Evolutionary conservation across 1,139 yeast genomes (phyloP), one percentile per base, ranked within the genome.

Genomic region (Entelexis sorbosivorans): DNA sequence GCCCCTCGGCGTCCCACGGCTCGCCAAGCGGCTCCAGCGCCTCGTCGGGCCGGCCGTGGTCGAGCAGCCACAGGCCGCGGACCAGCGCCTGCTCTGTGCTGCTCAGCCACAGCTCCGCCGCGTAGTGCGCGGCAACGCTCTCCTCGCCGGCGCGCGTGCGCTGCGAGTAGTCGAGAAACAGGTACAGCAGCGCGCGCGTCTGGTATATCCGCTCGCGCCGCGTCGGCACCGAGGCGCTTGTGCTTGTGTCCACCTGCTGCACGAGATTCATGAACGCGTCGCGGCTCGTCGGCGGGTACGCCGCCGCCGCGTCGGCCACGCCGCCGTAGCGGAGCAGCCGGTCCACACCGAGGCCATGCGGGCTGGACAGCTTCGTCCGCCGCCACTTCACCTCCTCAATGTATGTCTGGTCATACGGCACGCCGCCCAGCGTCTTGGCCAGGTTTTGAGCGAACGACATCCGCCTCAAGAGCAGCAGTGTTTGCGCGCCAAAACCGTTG

Each of bases 381-480:
- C 50, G 33, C 44, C 39, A 20, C 20, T 24, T 20, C 24, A 48
- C 17, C 17, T 49, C 50, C 10, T 48, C 51, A 14, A 11, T 11
- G 17, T 16, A 24, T 8, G 44, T 1, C 3, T 44, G 20, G n/a
- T 44, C 50, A 51, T 62, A 65, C 8, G 67, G 66, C 19, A 55
- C 53, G 35, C 48, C 29, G 10, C 54, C 58, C 13, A 62, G 57
- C 26, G 59, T 52, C 42, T 56, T 48, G 14, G 60, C 61, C 33
- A 65, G 59, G 13, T 64, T 64, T 52, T 58, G 59, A 3, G 66
- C 62, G 52, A 64, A 64, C 24, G 63, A 54, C 61, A 59, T 59
- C 33, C 29, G 31, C 42, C 6, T 38, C 32, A 5, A 11, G 22
- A 9, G 13, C 32, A 16, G 19, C 7, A 16, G 32, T 38, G 42